Percentiles rank a stretch among this genome's conserved stretches.
These are phyloP conservation scores for Trametes gibbosa DNA, from an alignment of 768 basidiomycete species.

Conservation along the genomic window DNA sequence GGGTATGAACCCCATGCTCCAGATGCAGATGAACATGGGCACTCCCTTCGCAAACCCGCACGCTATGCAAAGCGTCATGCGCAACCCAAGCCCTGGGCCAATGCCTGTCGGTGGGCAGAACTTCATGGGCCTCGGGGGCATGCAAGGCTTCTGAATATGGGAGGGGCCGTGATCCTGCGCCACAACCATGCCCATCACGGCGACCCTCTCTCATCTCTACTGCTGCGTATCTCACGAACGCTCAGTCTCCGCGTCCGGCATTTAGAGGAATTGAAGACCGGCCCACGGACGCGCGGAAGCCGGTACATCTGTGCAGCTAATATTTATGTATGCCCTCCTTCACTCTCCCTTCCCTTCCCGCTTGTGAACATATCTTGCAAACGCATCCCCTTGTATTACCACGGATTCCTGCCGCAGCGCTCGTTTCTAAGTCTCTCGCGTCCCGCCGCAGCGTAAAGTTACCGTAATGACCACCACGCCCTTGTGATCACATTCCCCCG, in stretches of 20 bases:
- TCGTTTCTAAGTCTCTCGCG: slow-evolving; percentile 6
- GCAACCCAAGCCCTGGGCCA: slow-evolving; percentile 71
- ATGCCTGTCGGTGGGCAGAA: slow-evolving; percentile 30
- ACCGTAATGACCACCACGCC: slow-evolving; percentile 19
- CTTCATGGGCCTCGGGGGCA: slow-evolving; percentile 33
- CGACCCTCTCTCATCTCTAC: not conserved
- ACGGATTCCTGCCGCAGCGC: slow-evolving; percentile 11
- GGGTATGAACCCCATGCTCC: slow-evolving; percentile 61
- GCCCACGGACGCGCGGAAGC: slow-evolving; percentile 6
- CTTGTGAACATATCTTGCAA: not conserved
- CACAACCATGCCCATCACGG: not conserved
- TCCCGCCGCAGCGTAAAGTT: slow-evolving; percentile 16
- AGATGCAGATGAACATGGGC: slow-evolving; percentile 53
- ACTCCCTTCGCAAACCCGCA: slow-evolving; percentile 57
- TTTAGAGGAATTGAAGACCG: slow-evolving; percentile 17
- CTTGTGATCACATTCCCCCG: not conserved
- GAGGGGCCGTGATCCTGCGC: not conserved
- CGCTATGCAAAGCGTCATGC: slow-evolving; percentile 86
- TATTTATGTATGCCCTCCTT: slow-evolving; percentile 12
- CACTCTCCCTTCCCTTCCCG: not conserved
- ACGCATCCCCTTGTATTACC: slow-evolving; percentile 20
- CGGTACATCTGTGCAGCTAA: slow-evolving; percentile 18
- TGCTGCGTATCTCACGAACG: not conserved
- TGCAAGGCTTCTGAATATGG: slow-evolving; percentile 26
- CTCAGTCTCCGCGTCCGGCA: slow-evolving; percentile 7